phyloP scores from a whole-genome alignment of 305 asterid species.

The Fraxinus platypoda region DNA sequence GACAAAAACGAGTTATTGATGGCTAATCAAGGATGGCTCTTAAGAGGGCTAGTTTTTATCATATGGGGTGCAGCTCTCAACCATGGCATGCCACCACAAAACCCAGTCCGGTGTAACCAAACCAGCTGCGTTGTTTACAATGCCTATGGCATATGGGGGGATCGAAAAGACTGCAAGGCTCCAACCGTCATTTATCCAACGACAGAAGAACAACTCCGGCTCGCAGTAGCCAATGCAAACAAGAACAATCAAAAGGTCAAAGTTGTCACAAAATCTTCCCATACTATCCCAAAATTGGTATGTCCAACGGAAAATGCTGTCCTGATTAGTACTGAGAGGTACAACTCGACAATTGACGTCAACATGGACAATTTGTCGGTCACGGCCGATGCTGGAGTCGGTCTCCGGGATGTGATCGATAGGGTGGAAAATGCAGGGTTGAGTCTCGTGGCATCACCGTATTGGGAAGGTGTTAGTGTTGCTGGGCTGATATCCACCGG shows the following conservation, averaged over 20 bases:
- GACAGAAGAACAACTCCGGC: constrained; percentile 60
- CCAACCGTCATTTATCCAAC: constrained; percentile 53
- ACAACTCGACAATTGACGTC: constrained; percentile 32
- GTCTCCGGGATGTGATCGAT: constrained; percentile 39
- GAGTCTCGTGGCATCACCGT: constrained; percentile 63
- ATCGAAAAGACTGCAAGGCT: constrained; percentile 51
- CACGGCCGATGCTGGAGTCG: constrained; percentile 46
- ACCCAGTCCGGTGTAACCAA: constrained; percentile 38
- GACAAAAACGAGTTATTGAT: not conserved
- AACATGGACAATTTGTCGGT: constrained; percentile 36
- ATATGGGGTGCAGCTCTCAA: not conserved
- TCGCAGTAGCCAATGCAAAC: constrained; percentile 58
- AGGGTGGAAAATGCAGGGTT: constrained; percentile 48
- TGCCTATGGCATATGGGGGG: constrained; percentile 76
- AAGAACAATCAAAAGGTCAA: constrained; percentile 51
- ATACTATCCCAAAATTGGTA: constrained; percentile 68
- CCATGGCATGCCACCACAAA: constrained; percentile 43
- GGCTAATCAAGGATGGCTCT: not conserved
- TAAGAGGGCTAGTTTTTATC: not conserved
- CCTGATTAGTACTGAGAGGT: constrained; percentile 67
- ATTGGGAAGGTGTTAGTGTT: constrained; percentile 73
- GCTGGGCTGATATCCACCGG: constrained; percentile 65
- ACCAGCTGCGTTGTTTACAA: constrained; percentile 51
- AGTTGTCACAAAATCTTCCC: constrained; percentile 65
- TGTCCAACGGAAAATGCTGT: constrained; percentile 46